Percentiles rank a stretch among this genome's conserved stretches.
Conservation (phyloP, 345 rosid genomes). For the Punica granatum region DNA sequence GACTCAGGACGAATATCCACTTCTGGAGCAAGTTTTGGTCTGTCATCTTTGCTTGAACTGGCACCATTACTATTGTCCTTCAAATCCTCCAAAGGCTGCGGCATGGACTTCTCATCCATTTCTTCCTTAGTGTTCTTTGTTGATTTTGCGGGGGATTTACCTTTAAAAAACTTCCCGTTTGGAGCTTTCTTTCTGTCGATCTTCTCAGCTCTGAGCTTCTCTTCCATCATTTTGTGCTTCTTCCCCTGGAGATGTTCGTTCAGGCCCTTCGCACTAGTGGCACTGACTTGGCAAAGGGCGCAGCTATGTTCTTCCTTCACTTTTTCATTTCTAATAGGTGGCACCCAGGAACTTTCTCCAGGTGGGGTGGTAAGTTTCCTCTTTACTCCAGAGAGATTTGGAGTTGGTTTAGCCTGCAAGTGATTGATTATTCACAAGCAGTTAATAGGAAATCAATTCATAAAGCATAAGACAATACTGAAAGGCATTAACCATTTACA, state of each 20-base stretch:
- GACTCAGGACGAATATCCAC: background rate
- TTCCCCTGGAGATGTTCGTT: slow-evolving; percentile 31
- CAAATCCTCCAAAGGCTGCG: background rate
- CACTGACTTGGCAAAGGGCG: slow-evolving; percentile 36
- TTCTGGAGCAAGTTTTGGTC: slow-evolving; percentile 3
- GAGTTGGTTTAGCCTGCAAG: slow-evolving; percentile 47
- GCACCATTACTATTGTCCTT: background rate
- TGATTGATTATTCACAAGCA: slow-evolving; percentile 8
- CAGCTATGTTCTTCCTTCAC: slow-evolving; percentile 39
- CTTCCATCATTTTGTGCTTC: slow-evolving; percentile 36
- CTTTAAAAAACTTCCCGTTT: slow-evolving; percentile 10
- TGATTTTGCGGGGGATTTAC: background rate
- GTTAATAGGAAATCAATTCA: background rate
- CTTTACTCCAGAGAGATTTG: slow-evolving; percentile 28
- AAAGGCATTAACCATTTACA: background rate
- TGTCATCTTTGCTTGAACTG: background rate
- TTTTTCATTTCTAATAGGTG: slow-evolving; percentile 20
- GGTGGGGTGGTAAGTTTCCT: slow-evolving; percentile 29
- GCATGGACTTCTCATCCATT: background rate
- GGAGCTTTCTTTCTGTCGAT: slow-evolving; percentile 5
- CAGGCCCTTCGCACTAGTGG: slow-evolving; percentile 32
- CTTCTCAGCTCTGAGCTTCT: slow-evolving; percentile 17
- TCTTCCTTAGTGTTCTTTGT: background rate
- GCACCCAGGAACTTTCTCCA: slow-evolving; percentile 11
- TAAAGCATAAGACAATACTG: background rate